These are phyloP conservation scores for Trematosphaeria pertusa DNA, from an alignment of 2,329 filamentous ascomycete genomes.

Conservation along the genomic window DNA sequence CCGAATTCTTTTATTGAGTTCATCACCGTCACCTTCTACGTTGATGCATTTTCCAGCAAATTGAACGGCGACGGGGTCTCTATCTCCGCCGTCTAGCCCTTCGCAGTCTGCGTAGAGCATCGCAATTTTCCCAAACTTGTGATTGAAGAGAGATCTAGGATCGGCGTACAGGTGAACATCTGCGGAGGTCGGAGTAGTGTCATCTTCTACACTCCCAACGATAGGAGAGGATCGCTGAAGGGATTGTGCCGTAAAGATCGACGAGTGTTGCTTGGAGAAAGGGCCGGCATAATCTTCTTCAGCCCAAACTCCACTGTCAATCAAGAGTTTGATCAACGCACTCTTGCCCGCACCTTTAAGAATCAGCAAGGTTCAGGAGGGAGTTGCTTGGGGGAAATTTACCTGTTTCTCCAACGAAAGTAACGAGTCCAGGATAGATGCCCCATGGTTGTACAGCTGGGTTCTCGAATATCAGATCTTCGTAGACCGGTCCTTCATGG, in stretches of 20 bases:
- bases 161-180: conserved; percentile 56
- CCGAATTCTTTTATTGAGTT: too few relatives aligned
- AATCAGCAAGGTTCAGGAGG: neutral
- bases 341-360: conserved; percentile 16
- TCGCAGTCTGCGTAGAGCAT: conserved; percentile 61
- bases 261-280: too few relatives aligned
- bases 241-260: neutral
- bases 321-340: conserved; percentile 19
- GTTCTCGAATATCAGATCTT: neutral
- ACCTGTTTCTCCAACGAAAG: conserved; percentile 16
- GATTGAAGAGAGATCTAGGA: too few relatives aligned
- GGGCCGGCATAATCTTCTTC: neutral
- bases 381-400: neutral
- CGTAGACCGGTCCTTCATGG: neutral
- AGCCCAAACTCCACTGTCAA: conserved; percentile 3
- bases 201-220: conserved; percentile 1
- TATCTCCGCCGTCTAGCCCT: conserved; percentile 58
- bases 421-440: conserved; percentile 10
- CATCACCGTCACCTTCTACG: too few relatives aligned
- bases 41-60: too few relatives aligned
- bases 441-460: neutral
- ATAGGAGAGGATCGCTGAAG: neutral
- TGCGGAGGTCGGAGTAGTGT: conserved; percentile 12
- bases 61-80: too few relatives aligned
- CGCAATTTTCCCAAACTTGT: conserved; percentile 48